Base-by-base conservation (phyloP, 75 land plant genomes). In the Cupressus sempervirens region DNA sequence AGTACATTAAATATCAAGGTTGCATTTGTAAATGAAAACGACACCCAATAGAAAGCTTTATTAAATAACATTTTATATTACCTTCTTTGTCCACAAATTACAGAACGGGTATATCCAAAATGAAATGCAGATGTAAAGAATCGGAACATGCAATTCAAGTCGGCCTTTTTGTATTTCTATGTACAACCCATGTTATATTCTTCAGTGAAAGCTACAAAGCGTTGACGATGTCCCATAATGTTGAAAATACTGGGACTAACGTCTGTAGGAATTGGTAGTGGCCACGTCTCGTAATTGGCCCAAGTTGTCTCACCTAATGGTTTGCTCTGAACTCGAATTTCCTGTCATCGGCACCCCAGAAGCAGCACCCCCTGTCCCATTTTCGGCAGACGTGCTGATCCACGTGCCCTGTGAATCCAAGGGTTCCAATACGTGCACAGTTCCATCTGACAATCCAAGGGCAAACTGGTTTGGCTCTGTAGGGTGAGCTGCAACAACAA, bases 401-500 rank as follows among this genome's bases (percentile, higher is more conserved):
- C 92, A 91, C 32, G 88, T 91, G 32, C 89, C 92, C 52, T 91
- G 92, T 26, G 89, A 85, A 82, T 92, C 92, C 18, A 92, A 74
- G 11, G 93, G 92, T 84, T 91, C 92, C 68, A 92, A 35, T 34
- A 92, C 92, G 45, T 88, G 92, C 5, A 90, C 92, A 20, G 85
- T 88, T 26, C 93, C 93, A 82, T 92, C 92, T 43, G 87, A 90
- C 56, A 91, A 86, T 35, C 92, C 93, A 45, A 91, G 70, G 3
- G 92, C 90, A 76, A 91, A 90, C 74, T 91, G 90, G 68, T 88
- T 87, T 41, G 88, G 87, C 77, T 91, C 92, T 36, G 86, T 36
- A 14, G 92, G 92, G 88, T 92, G 93, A 36, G 90, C 92, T 18
- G 92, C 92, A 83, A 92, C 81, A 53, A 90, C 90, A 20, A 90